A percentile compares a stretch with the other conserved stretches of the same genome.
phyloP scores from a whole-genome alignment of 78 protist genomes.

The Dictyostelium citrinum region DNA sequence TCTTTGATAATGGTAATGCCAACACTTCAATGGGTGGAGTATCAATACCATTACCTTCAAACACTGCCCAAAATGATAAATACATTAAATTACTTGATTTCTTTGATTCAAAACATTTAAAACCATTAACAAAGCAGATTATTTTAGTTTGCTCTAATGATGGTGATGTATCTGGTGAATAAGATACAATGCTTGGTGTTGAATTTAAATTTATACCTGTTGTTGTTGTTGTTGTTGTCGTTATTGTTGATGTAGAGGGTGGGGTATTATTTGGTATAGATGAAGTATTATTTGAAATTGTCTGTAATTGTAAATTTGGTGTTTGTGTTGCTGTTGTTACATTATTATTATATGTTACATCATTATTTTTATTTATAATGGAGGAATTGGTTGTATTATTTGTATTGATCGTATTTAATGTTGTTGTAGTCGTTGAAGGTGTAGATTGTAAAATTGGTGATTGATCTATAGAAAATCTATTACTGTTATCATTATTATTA shows the following conservation, averaged over 20 bases:
- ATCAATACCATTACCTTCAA: constrained; percentile 18
- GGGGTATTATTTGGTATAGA: neutral
- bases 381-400: neutral
- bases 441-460: constrained; percentile 1
- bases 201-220: neutral
- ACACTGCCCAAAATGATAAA: constrained; percentile 73
- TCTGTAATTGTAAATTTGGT: neutral
- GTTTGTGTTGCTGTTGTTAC: neutral
- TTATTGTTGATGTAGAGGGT: neutral
- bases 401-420: neutral
- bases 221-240: neutral
- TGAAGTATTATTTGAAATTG: neutral
- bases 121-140: constrained; percentile 50
- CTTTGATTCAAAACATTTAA: constrained; percentile 51
- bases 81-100: neutral
- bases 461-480: neutral
- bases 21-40: constrained; percentile 19
- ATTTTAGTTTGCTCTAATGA: constrained; percentile 68
- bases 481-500: constrained; percentile 1
- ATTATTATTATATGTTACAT: neutral
- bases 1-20: constrained; percentile 47
- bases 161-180: constrained; percentile 72
- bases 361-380: neutral
- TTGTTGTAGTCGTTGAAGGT: neutral
- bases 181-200: constrained; percentile 27